phyloP scores from a whole-genome alignment of 768 basidiomycete genomes.

The Gyrodon lividus region DNA sequence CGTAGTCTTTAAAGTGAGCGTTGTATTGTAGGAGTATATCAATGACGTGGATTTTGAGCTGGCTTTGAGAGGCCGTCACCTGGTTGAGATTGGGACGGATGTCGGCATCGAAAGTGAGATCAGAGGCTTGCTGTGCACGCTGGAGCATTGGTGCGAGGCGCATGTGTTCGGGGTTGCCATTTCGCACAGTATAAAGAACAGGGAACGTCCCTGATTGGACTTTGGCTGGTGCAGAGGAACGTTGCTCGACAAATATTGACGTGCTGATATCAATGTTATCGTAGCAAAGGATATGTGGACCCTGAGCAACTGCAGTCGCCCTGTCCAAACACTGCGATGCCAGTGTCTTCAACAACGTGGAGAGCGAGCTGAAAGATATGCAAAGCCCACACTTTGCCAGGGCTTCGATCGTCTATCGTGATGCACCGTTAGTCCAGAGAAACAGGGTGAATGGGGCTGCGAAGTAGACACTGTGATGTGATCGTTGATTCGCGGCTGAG shows the following conservation, averaged over 20 bases:
- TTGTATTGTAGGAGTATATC: background rate
- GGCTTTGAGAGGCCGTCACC: background rate
- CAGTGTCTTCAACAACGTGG: background rate
- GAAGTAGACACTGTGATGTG: too few relatives aligned
- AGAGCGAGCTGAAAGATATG: background rate
- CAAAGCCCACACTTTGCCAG: background rate
- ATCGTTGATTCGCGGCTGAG: too few relatives aligned
- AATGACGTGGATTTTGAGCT: background rate
- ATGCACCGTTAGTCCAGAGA: background rate
- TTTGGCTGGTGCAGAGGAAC: constrained; percentile 18
- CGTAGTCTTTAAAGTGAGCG: background rate
- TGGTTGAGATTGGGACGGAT: background rate
- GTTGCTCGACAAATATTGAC: constrained; percentile 34
- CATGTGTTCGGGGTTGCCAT: background rate
- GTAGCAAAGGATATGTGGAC: constrained; percentile 4
- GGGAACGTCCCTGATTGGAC: constrained; percentile 37
- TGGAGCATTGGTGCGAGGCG: background rate
- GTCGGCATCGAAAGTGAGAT: background rate
- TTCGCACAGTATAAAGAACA: constrained; percentile 27
- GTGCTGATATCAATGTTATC: constrained; percentile 30
- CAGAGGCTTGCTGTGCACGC: background rate
- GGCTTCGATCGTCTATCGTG: background rate
- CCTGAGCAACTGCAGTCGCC: background rate
- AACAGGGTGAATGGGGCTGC: too few relatives aligned
- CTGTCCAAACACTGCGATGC: background rate